Evolutionary conservation across 257 asterid genomes (phyloP), one percentile per base, ranked within the genome.

Genomic region (Nicotiana otophora): DNA sequence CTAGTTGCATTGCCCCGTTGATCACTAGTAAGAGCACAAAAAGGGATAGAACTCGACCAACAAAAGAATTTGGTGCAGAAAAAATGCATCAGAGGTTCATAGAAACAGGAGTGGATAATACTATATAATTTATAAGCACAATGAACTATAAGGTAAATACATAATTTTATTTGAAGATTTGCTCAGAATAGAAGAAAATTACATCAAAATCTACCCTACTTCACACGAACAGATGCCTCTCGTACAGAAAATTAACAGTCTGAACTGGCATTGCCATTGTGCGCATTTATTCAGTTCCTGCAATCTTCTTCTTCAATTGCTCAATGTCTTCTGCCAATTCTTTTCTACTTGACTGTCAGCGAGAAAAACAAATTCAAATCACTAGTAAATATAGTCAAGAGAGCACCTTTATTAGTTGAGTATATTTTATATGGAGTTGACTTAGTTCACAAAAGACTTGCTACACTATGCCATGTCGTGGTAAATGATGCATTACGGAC

Each of bases 241-340:
- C 78, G 77, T 70, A 84, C 80, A 85, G 83, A 69, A 87, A 62
- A 65, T 7, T 74, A 83, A 60, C 86, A 81, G 69, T 67, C 20
- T 33, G 81, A 82, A 42, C 51, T 42, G 51, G 51, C 51, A 42
- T 42, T 42, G 51, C 51, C 51, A 67, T 81, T 53, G 65, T 57
- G 42, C 58, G 80, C 82, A 57, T 82, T 85, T 84, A 96, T 81
- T 94, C 97, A 31, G 92, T 84, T 86, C 97, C 99, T 28, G 97
- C 91, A 83, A 94, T 88, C 94, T 92, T 94, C 93, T 92, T 94
- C 94, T 96, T 96, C 81, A 94, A 31, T 15, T 88, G 83, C 89
- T 96, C 99, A 42, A 94, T 88, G 75, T 96, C 99, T 61, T 91
- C 51, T 28, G 91, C 93, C 89, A 96, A 82, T 82, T 96, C 98